phyloP scores from a whole-genome alignment of 1,284 basidiomycete species.

The Sporisorium iseilematis-ciliati region DNA sequence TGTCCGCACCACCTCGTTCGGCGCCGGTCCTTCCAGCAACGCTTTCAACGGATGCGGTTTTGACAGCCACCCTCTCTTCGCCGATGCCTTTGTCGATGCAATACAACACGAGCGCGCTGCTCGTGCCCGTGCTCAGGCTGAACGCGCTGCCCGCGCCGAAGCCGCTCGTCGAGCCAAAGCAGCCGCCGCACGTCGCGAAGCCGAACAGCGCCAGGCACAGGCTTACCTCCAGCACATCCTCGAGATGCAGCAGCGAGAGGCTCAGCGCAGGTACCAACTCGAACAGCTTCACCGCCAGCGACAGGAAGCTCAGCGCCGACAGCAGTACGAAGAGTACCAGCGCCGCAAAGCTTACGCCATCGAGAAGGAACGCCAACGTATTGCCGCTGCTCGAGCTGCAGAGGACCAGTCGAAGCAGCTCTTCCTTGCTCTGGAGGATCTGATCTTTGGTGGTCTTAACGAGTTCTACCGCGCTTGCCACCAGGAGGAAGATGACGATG shows the following conservation, averaged over 20 bases:
- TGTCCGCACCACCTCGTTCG: slow-evolving; percentile 14
- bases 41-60: slow-evolving; percentile 37
- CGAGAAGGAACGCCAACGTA: slow-evolving; percentile 47
- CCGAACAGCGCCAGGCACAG: slow-evolving; percentile 40
- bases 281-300: slow-evolving; percentile 47
- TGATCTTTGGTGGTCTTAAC: slow-evolving; percentile 44
- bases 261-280: slow-evolving; percentile 39
- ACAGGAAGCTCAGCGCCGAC: slow-evolving; percentile 39
- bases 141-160: slow-evolving; percentile 35
- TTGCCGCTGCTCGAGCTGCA: slow-evolving; percentile 26
- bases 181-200: slow-evolving; percentile 33
- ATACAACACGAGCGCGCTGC: slow-evolving; percentile 46
- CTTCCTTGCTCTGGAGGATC: slow-evolving; percentile 48
- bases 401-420: slow-evolving; percentile 42
- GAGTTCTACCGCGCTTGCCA: slow-evolving; percentile 24
- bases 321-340: slow-evolving; percentile 52
- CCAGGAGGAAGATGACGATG: slow-evolving; percentile 25
- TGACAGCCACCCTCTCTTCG: slow-evolving; percentile 46
- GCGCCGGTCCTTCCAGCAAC: slow-evolving; percentile 35
- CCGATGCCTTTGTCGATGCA: slow-evolving; percentile 33
- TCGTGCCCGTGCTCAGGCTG: slow-evolving; percentile 34
- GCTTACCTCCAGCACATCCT: slow-evolving; percentile 50
- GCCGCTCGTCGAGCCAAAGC: slow-evolving; percentile 38
- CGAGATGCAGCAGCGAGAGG: slow-evolving; percentile 42
- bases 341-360: slow-evolving; percentile 46